These are phyloP conservation scores for Suhomyces anneliseae DNA, from an alignment of 1,139 yeast species.

Conservation along the genomic window DNA sequence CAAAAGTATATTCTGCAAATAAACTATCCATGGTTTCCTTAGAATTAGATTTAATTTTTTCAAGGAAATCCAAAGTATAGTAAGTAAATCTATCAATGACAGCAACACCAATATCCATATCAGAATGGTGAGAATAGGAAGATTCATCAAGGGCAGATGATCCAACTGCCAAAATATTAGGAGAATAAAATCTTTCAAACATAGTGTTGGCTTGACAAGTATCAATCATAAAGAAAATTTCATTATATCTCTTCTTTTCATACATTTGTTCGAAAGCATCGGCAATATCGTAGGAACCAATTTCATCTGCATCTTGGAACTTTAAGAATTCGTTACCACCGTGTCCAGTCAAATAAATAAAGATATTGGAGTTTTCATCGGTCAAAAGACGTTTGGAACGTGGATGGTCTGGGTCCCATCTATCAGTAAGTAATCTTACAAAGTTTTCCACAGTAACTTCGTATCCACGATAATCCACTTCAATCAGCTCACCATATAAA, in stretches of 20 bases:
- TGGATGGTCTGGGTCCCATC: slow-evolving; percentile 95
- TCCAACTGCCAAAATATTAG: slow-evolving; percentile 90
- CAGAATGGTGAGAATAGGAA: slow-evolving; percentile 94
- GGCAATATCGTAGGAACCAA: slow-evolving; percentile 92
- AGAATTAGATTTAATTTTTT: slow-evolving; percentile 73
- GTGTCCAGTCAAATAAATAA: slow-evolving; percentile 95
- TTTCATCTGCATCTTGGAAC: slow-evolving; percentile 98
- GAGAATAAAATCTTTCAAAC: slow-evolving; percentile 91
- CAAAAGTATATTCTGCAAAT: slow-evolving; percentile 80
- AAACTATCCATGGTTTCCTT: slow-evolving; percentile 75
- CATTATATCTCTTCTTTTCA: slow-evolving; percentile 92
- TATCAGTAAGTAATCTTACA: slow-evolving; percentile 81
- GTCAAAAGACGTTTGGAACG: slow-evolving; percentile 86
- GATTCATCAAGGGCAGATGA: slow-evolving; percentile 88
- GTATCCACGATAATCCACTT: slow-evolving; percentile 95
- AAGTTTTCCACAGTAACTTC: slow-evolving; percentile 98
- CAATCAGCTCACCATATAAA: slow-evolving; percentile 89
- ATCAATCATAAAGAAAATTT: slow-evolving; percentile 94
- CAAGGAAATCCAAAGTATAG: slow-evolving; percentile 86
- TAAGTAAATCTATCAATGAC: slow-evolving; percentile 96
- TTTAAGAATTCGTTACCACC: slow-evolving; percentile 97
- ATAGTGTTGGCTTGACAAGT: slow-evolving; percentile 98
- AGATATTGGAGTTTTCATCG: slow-evolving; percentile 90
- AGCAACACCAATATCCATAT: slow-evolving; percentile 94
- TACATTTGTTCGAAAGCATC: slow-evolving; percentile 98